These are phyloP conservation scores for Paecilomyces fulvus DNA, from an alignment of 2,329 filamentous ascomycete genomes.

Conservation along the genomic window DNA sequence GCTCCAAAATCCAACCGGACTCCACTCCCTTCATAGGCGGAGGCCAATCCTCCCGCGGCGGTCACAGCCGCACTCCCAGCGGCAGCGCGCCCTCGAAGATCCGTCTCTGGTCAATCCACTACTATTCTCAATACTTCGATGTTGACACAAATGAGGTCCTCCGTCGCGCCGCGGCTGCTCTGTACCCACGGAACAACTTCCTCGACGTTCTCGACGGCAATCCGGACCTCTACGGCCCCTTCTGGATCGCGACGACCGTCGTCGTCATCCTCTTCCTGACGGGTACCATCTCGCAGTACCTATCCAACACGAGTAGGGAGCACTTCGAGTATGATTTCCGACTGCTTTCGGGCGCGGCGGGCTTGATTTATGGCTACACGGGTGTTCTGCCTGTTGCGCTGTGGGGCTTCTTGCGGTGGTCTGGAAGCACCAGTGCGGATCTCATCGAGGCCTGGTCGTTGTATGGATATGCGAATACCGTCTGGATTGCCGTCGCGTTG, in stretches of 20 bases:
- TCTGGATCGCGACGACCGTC: conserved; percentile 98
- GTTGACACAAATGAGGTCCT: conserved; percentile 90
- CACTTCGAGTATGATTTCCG: conserved; percentile 89
- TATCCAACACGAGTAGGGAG: conserved; percentile 56
- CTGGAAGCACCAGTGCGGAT: conserved; percentile 87
- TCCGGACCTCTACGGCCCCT: conserved; percentile 90
- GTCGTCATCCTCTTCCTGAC: conserved; percentile 92
- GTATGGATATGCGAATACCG: conserved; percentile 92
- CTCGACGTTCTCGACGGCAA: conserved; percentile 96
- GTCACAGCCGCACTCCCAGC: conserved; percentile 27
- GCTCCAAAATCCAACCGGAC: conserved; percentile 40
- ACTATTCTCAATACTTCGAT: conserved; percentile 98
- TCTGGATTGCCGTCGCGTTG: conserved; percentile 92
- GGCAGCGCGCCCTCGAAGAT: conserved; percentile 57
- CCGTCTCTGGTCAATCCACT: conserved; percentile 83
- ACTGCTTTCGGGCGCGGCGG: conserved; percentile 79
- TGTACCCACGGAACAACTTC: conserved; percentile 89
- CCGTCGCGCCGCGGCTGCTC: conserved; percentile 74
- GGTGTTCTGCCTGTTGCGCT: conserved; percentile 73
- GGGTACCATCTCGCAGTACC: conserved; percentile 87
- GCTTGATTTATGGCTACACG: conserved; percentile 93
- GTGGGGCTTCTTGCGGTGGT: conserved; percentile 87
- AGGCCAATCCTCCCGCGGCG: conserved; percentile 28
- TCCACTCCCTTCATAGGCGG: conserved; percentile 44
- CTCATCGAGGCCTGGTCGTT: conserved; percentile 90